These are phyloP conservation scores for Cutaneotrichosporon cutaneum DNA, from an alignment of 1,284 basidiomycete species.

Conservation along the genomic window DNA sequence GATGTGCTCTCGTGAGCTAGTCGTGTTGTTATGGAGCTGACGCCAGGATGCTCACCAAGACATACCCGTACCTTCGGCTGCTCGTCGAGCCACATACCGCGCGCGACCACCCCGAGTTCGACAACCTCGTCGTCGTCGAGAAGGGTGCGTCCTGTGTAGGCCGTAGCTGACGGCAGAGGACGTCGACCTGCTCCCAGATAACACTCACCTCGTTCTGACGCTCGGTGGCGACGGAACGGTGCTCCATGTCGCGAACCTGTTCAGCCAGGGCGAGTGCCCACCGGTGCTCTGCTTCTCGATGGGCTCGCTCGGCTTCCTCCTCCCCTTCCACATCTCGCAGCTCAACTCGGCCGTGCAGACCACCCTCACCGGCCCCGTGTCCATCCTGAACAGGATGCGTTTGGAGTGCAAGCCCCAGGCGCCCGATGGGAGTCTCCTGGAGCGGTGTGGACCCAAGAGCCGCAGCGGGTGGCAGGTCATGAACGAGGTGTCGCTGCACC, in stretches of 20 bases:
- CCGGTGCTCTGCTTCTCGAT: conserved; percentile 94
- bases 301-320: conserved; percentile 89
- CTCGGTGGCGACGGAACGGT: conserved; percentile 95
- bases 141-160: conserved; percentile 20
- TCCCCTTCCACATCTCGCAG: conserved; percentile 68
- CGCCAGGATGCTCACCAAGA: conserved; percentile 31
- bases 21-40: conserved; percentile 42
- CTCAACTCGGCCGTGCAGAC: conserved; percentile 71
- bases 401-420: conserved; percentile 75
- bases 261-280: conserved; percentile 79
- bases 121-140: conserved; percentile 36
- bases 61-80: conserved; percentile 36
- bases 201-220: conserved; percentile 80
- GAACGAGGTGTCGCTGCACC: conserved; percentile 93
- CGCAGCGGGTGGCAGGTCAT: conserved; percentile 85
- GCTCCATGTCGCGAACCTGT: conserved; percentile 87
- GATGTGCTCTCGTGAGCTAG: conserved; percentile 49
- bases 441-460: conserved; percentile 26
- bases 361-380: conserved; percentile 56
- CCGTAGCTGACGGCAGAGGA: conserved; percentile 24
- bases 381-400: conserved; percentile 82
- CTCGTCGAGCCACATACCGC: conserved; percentile 48
- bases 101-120: conserved; percentile 36
- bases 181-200: conserved; percentile 27
- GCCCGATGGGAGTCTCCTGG: conserved; percentile 61